Evolutionary conservation across 1,284 basidiomycete genomes (phyloP).

Genomic region (Malassezia sp.): DNA sequence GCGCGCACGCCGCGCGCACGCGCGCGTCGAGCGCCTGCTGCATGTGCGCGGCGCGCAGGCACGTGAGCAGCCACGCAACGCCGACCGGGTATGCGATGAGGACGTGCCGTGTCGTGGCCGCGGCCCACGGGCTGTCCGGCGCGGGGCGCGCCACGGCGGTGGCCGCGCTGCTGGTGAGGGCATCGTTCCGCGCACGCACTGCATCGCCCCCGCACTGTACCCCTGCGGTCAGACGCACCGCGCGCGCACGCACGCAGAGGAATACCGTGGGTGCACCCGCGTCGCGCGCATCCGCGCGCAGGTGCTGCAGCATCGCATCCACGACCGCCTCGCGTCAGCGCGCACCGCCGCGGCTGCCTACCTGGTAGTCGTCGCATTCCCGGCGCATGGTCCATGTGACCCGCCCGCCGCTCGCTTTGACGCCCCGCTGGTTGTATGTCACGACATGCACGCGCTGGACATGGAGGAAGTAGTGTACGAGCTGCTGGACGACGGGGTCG

Average conservation of each 20-base stretch:
- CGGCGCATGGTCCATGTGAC: slow-evolving; percentile 15
- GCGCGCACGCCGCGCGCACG: background rate
- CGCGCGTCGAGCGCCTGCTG: slow-evolving; percentile 2
- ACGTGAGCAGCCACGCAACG: slow-evolving; percentile 17
- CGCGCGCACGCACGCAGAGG: background rate
- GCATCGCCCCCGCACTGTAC: slow-evolving; percentile 18
- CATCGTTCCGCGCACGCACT: slow-evolving; percentile 8
- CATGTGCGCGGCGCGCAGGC: background rate
- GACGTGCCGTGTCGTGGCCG: slow-evolving; percentile 4
- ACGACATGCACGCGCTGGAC: slow-evolving; percentile 1
- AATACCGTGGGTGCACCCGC: background rate
- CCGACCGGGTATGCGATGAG: slow-evolving; percentile 17
- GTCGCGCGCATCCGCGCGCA: background rate
- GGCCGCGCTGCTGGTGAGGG: slow-evolving; percentile 1
- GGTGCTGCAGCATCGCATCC: background rate
- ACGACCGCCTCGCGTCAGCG: background rate
- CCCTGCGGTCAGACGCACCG: slow-evolving; percentile 4
- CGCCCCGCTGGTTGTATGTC: slow-evolving; percentile 17
- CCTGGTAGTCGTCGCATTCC: slow-evolving; percentile 17
- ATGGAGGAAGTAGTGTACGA: background rate
- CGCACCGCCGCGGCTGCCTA: background rate
- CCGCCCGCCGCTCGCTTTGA: slow-evolving; percentile 1
- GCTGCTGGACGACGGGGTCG: slow-evolving; percentile 12
- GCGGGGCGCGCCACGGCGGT: background rate
- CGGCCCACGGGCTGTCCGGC: background rate